Evolutionary conservation across 768 basidiomycete genomes (phyloP).

Genomic region (Mycena rosella): DNA sequence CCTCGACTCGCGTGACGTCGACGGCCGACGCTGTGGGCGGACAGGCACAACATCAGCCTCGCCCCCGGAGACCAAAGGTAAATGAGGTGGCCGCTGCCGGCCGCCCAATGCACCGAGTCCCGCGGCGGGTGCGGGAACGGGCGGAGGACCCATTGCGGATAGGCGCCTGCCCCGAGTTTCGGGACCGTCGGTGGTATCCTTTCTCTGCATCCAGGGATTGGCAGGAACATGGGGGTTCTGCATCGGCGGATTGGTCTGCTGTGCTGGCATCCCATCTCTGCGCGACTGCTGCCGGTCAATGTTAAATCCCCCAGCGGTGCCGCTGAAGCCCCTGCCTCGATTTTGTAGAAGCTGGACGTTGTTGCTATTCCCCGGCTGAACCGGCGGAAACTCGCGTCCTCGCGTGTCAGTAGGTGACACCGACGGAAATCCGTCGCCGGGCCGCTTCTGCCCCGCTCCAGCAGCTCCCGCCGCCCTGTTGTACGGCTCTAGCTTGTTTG

Average conservation of each 20-base stretch:
- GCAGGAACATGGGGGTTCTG: constrained; percentile 22
- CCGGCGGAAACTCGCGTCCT: constrained; percentile 59
- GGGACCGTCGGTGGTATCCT: constrained; percentile 47
- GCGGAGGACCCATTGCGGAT: constrained; percentile 66
- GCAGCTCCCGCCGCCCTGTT: constrained; percentile 61
- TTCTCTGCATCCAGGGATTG: constrained; percentile 37
- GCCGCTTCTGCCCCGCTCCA: constrained; percentile 60
- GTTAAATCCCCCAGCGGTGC: constrained; percentile 16
- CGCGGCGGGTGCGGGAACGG: constrained; percentile 50
- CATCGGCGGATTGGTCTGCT: constrained; percentile 43
- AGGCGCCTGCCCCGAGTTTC: constrained; percentile 54
- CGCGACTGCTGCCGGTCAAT: constrained; percentile 40
- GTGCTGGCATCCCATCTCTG: constrained; percentile 55
- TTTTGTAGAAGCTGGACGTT: constrained; percentile 75
- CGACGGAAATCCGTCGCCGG: constrained; percentile 57
- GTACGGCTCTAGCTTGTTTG: constrained; percentile 90
- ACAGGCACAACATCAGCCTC: constrained; percentile 29
- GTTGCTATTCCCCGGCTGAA: constrained; percentile 45
- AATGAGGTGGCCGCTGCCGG: constrained; percentile 71
- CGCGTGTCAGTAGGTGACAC: constrained; percentile 56
- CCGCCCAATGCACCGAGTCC: constrained; percentile 40
- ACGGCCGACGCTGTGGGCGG: constrained; percentile 46
- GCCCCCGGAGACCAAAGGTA: constrained; percentile 51
- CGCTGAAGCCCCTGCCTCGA: constrained; percentile 47
- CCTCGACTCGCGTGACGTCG: constrained; percentile 60